Percentiles rank a stretch among this genome's conserved stretches.
Evolutionary conservation across 192 early-diverging fungal species (phyloP).

Genomic region (Coemansia biformis): DNA sequence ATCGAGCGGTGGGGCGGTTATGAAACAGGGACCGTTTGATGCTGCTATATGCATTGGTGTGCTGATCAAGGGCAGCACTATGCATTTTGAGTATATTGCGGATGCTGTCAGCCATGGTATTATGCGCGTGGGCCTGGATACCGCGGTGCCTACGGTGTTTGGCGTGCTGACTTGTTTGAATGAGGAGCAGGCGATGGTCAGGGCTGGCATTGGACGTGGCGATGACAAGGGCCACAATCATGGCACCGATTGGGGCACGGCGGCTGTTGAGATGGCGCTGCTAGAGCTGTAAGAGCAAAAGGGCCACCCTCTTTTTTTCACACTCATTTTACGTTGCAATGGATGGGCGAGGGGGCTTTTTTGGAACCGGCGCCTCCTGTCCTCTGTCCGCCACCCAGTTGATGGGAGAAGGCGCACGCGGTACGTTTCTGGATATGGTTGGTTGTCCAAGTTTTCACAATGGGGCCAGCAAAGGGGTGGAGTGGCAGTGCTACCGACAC

Average conservation of each 20-base stretch:
- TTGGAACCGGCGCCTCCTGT: too few species aligned
- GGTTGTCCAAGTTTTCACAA: too few species aligned
- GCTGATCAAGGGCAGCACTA: slow-evolving; percentile 97
- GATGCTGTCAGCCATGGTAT: slow-evolving; percentile 88
- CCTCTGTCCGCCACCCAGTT: too few species aligned
- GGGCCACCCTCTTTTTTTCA: too few species aligned
- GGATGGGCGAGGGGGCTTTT: too few species aligned
- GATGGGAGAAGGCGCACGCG: too few species aligned
- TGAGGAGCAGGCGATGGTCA: slow-evolving; percentile 86
- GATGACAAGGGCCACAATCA: slow-evolving; percentile 82
- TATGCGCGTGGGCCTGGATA: slow-evolving; percentile 93
- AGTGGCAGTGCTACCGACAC: too few species aligned
- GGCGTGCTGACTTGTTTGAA: slow-evolving; percentile 92
- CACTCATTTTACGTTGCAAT: too few species aligned
- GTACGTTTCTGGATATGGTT: too few species aligned
- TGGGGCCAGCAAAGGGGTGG: too few species aligned
- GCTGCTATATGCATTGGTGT: slow-evolving; percentile 93
- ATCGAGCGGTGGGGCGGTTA: neutral
- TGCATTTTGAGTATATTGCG: slow-evolving; percentile 99
- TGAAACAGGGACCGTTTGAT: slow-evolving; percentile 62
- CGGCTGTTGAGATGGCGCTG: slow-evolving; percentile 94
- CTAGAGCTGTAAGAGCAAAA: slow-evolving; percentile 57
- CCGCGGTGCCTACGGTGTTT: slow-evolving; percentile 84
- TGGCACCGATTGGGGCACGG: slow-evolving; percentile 89
- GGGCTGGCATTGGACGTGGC: slow-evolving; percentile 64